Conservation (phyloP, 306 rosid genomes). For the Aeschynomene evenia region DNA sequence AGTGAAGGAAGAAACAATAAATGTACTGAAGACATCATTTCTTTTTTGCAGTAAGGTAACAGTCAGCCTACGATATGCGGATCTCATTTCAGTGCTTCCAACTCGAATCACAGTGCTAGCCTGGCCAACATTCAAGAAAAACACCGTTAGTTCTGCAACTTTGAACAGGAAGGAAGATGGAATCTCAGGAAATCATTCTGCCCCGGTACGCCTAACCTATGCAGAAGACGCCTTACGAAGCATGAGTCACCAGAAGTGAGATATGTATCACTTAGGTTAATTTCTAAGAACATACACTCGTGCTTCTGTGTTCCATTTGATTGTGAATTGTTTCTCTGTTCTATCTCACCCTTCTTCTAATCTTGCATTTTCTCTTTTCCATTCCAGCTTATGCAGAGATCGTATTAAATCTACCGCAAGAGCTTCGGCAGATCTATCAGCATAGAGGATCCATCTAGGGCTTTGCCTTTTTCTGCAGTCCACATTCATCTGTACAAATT, state of each 20-base stretch:
- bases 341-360: neutral
- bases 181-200: constrained; percentile 40
- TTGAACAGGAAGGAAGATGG: constrained; percentile 64
- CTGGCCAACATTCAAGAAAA: constrained; percentile 69
- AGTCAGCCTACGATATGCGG: constrained; percentile 76
- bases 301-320: constrained; percentile 12
- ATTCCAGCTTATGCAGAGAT: constrained; percentile 89
- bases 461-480: constrained; percentile 19
- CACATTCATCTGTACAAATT: constrained; percentile 50
- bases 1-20: neutral
- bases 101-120: constrained; percentile 66
- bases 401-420: constrained; percentile 75
- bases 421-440: constrained; percentile 58
- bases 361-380: constrained; percentile 17
- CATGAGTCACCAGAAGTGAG: constrained; percentile 81
- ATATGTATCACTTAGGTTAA: constrained; percentile 31
- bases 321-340: neutral
- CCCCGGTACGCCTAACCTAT: constrained; percentile 67
- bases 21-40: constrained; percentile 37
- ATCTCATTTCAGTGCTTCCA: constrained; percentile 76
- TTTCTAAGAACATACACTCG: neutral
- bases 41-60: constrained; percentile 81
- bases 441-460: constrained; percentile 37
- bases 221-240: constrained; percentile 90
- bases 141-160: constrained; percentile 30